These are phyloP conservation scores for Eucalyptus microcorys DNA, from an alignment of 345 rosid species.

Conservation along the genomic window DNA sequence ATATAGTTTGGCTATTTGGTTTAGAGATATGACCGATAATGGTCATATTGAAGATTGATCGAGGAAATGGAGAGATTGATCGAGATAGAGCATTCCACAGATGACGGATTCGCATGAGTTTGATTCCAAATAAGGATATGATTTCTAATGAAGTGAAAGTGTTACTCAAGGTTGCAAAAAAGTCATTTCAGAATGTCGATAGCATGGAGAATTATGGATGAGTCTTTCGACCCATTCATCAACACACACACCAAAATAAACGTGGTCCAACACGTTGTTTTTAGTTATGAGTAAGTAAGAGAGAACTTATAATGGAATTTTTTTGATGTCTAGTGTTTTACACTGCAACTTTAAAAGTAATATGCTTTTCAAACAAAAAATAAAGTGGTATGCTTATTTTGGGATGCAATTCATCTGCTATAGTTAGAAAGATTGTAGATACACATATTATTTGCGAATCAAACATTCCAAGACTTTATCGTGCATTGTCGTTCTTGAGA, in stretches of 20 bases:
- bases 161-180: background rate
- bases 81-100: accelerated
- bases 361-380: background rate
- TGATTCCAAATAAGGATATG: background rate
- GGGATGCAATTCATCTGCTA: background rate
- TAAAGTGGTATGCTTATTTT: background rate
- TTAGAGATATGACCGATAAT: background rate
- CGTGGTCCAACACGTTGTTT: accelerated
- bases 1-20: background rate
- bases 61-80: too few species aligned
- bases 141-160: background rate
- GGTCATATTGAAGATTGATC: background rate
- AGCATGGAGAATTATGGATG: background rate
- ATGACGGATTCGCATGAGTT: background rate
- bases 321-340: background rate
- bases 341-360: background rate
- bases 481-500: background rate
- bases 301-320: background rate
- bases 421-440: background rate
- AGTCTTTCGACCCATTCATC: background rate
- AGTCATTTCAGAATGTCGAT: accelerated
- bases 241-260: background rate
- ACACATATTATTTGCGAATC: background rate
- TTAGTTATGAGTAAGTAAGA: background rate
- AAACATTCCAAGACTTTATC: background rate